These are phyloP conservation scores for Cryptosporidium ryanae DNA, from an alignment of 169 alveolate species.

Conservation along the genomic window DNA sequence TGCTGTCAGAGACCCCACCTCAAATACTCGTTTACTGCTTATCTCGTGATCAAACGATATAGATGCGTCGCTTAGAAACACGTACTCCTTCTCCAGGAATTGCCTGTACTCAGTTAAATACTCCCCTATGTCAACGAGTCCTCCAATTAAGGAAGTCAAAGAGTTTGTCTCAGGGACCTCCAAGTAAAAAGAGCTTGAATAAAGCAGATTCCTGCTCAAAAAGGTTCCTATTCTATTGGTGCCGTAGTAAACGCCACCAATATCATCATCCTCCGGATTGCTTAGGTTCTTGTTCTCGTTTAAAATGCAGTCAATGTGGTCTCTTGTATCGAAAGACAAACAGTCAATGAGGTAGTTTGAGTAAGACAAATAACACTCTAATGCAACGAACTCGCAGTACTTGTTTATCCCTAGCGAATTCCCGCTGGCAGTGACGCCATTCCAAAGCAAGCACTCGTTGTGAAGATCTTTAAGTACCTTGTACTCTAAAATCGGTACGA, in stretches of 20 bases:
- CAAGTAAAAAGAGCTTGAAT: no score
- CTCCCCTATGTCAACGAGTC: conserved; percentile 33
- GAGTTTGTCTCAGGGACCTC: no score
- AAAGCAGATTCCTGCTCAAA: no score
- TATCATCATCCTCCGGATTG: no score
- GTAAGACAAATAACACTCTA: conserved; percentile 21
- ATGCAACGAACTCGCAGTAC: conserved; percentile 22
- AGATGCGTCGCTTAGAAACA: not conserved
- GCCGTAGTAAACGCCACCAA: no score
- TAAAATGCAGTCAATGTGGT: no score
- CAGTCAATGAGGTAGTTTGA: conserved; percentile 18
- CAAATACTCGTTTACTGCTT: not conserved
- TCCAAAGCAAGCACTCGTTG: conserved; percentile 22
- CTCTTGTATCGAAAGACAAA: not conserved
- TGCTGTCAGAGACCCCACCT: conserved; percentile 21
- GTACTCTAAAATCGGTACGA: conserved; percentile 40
- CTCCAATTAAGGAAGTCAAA: not conserved
- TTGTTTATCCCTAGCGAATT: not conserved
- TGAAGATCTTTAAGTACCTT: not conserved
- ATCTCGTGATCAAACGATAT: not conserved
- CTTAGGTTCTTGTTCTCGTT: no score
- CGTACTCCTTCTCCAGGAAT: conserved; percentile 33
- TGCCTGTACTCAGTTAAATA: conserved; percentile 8
- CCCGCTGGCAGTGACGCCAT: not conserved
- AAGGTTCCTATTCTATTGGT: no score